Percentiles rank a stretch among this genome's conserved stretches.
Conservation (phyloP, 306 rosid genomes). For the Canavalia ensiformis region DNA sequence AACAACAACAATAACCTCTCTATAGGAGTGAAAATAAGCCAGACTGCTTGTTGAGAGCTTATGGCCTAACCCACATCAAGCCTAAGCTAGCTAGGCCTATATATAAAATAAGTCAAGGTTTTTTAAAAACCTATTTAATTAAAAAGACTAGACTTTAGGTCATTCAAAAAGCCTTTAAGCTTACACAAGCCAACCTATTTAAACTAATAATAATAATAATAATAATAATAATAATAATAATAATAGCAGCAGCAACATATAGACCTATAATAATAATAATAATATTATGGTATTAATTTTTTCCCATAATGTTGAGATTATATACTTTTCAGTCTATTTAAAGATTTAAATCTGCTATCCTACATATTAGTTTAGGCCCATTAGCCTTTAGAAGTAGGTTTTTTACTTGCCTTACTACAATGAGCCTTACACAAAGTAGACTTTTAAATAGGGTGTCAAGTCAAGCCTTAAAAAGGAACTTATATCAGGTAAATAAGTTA, state of each 20-base stretch:
- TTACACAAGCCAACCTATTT: background rate
- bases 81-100: background rate
- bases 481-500: too few species aligned
- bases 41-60: background rate
- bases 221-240: too few species aligned
- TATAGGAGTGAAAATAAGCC: background rate
- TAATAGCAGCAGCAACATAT: too few species aligned
- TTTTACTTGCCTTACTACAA: background rate
- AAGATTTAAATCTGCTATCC: background rate
- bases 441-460: background rate
- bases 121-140: background rate
- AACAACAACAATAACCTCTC: conserved; percentile 28
- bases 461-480: too few species aligned
- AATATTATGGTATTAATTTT: background rate
- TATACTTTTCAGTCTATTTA: background rate
- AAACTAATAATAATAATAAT: background rate
- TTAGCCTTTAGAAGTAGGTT: background rate
- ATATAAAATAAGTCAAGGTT: background rate
- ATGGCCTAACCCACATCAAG: background rate
- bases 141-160: background rate
- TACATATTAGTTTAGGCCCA: background rate
- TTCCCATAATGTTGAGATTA: background rate
- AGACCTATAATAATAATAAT: too few species aligned
- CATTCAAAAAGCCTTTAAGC: background rate
- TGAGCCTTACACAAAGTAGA: background rate